Evolutionary conservation across 306 rosid genomes (phyloP).

Genomic region (Trichosanthes truncata): DNA sequence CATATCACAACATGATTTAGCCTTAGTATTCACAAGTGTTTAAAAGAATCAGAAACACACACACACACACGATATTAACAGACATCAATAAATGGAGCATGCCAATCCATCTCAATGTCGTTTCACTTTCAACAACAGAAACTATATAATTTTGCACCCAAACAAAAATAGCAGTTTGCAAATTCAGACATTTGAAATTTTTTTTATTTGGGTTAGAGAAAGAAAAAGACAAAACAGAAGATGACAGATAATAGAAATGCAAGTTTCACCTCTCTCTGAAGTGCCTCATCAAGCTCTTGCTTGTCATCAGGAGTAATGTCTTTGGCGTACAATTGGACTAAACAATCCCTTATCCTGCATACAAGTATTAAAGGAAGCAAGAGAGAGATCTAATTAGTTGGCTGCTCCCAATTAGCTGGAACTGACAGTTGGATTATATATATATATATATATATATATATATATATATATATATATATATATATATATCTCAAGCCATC

Average conservation of each 20-base stretch:
- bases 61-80: neutral
- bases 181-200: neutral
- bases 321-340: conserved; percentile 71
- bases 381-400: neutral
- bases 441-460: too few relatives aligned
- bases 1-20: neutral
- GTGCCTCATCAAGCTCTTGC: conserved; percentile 95
- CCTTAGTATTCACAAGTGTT: neutral
- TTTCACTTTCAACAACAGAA: neutral
- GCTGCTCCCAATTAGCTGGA: neutral
- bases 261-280: conserved; percentile 75
- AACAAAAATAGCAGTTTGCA: neutral
- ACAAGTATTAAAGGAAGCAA: neutral
- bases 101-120: neutral
- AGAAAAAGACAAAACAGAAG: neutral
- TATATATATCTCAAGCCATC: neutral
- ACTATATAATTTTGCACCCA: neutral
- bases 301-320: conserved; percentile 98
- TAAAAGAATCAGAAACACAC: neutral
- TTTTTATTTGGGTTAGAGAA: neutral
- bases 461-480: too few relatives aligned
- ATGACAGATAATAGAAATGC: neutral
- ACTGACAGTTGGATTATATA: neutral
- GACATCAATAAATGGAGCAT: neutral
- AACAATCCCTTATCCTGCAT: conserved; percentile 70